These are phyloP conservation scores for Penicillium paradoxum DNA, from an alignment of 495 filamentous ascomycete species.

Conservation along the genomic window DNA sequence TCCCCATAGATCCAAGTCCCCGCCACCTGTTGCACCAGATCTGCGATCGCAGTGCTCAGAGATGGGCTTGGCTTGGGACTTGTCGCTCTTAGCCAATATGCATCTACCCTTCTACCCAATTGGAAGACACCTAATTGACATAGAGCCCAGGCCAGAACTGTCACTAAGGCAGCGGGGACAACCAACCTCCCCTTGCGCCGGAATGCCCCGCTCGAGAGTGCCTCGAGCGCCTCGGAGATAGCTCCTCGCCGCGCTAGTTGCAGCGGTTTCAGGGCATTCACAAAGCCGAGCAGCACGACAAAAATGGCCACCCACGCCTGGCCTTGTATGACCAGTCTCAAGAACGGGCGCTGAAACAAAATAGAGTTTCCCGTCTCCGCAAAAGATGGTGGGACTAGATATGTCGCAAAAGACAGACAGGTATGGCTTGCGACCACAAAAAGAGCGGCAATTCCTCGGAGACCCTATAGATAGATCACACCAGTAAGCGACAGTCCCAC, in stretches of 20 bases:
- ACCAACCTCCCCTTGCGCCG: slow-evolving; percentile 11
- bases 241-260: slow-evolving; percentile 12
- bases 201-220: slow-evolving; percentile 8
- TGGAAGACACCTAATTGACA: slow-evolving; percentile 11
- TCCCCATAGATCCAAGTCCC: slow-evolving; percentile 10
- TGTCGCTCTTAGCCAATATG: slow-evolving; percentile 8
- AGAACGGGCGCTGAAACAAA: slow-evolving; percentile 10
- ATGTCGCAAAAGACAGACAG: slow-evolving; percentile 9
- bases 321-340: slow-evolving; percentile 12
- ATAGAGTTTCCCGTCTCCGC: slow-evolving; percentile 4
- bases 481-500: neutral
- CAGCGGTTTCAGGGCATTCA: slow-evolving; percentile 11
- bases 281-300: slow-evolving; percentile 9
- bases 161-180: slow-evolving; percentile 5
- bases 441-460: slow-evolving; percentile 11
- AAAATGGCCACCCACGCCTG: slow-evolving; percentile 13
- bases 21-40: neutral
- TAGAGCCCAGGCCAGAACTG: slow-evolving; percentile 5
- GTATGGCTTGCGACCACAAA: slow-evolving; percentile 14
- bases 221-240: slow-evolving; percentile 5
- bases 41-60: neutral
- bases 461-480: neutral
- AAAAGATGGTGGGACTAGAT: slow-evolving; percentile 5
- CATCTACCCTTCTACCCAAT: slow-evolving; percentile 9
- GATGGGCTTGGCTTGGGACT: slow-evolving; percentile 6